Evolutionary conservation across 768 basidiomycete genomes (phyloP).

Genomic region (Tricholoma hemisulphureum): DNA sequence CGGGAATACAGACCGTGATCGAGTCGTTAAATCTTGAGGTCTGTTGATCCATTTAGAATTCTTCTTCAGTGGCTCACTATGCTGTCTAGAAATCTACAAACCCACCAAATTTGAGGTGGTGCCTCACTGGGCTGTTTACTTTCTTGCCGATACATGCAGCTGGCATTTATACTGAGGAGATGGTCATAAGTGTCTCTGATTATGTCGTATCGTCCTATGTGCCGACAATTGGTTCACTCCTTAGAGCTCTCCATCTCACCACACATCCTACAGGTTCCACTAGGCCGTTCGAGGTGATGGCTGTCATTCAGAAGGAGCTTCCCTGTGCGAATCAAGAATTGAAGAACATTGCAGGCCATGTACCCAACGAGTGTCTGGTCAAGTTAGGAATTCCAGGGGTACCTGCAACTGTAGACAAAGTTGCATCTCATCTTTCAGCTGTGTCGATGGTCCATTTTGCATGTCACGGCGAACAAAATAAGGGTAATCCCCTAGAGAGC

Average conservation of each 20-base stretch:
- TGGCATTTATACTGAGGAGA: not conserved
- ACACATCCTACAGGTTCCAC: not conserved
- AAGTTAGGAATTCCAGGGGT: not conserved
- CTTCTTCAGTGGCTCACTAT: not conserved
- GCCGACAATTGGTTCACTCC: slow-evolving; percentile 1
- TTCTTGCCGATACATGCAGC: slow-evolving; percentile 1
- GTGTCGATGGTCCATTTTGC: slow-evolving; percentile 27
- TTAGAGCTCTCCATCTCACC: not conserved
- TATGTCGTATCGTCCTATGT: not conserved
- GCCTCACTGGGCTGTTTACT: not conserved
- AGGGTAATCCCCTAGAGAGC: not conserved
- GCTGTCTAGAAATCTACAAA: not conserved
- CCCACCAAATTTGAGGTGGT: not conserved
- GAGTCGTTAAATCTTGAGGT: not conserved
- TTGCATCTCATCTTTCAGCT: not conserved
- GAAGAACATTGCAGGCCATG: not conserved
- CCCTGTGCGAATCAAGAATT: not conserved
- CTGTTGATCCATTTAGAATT: not conserved
- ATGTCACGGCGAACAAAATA: slow-evolving; percentile 29
- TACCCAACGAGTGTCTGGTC: not conserved
- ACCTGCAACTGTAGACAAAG: not conserved
- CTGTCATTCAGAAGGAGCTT: not conserved
- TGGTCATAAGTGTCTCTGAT: not conserved
- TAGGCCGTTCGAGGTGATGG: not conserved
- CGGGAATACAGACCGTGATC: not conserved